Evolutionary conservation across 441 rosid genomes (phyloP).

Genomic region (Populus hybrid): DNA sequence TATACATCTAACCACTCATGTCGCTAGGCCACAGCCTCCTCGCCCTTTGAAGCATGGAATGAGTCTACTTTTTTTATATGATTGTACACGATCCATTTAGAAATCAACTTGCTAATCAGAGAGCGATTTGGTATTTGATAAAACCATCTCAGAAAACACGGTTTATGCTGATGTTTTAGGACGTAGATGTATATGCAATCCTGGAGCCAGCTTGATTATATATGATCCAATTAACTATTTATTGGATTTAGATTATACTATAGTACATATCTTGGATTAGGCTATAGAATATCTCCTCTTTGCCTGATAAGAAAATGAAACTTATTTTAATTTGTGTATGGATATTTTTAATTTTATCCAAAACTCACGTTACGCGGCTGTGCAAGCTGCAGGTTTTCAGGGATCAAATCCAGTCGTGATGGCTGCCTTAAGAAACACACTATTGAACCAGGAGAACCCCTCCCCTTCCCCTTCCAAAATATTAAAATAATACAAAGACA

Average conservation of each 20-base stretch:
- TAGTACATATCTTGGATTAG: neutral
- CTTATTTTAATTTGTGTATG: too few species aligned
- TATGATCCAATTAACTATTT: neutral
- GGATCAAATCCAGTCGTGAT: constrained; percentile 2
- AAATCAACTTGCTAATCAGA: neutral
- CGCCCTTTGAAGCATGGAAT: neutral
- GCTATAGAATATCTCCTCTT: neutral
- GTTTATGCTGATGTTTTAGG: too few species aligned
- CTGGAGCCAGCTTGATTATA: neutral
- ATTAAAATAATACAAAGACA: neutral
- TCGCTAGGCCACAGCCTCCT: neutral
- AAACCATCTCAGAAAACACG: neutral
- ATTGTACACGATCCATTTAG: too few species aligned
- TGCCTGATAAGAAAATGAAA: too few species aligned
- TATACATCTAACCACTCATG: neutral
- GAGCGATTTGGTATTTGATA: neutral
- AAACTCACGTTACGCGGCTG: constrained; percentile 21
- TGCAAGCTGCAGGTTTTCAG: neutral
- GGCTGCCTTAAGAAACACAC: constrained; percentile 11
- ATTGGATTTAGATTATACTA: neutral
- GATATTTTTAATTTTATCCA: neutral
- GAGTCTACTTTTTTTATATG: neutral
- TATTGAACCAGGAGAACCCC: neutral
- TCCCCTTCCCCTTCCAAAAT: neutral
- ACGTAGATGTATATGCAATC: neutral